Conservation (phyloP, 495 filamentous ascomycete genomes). For the Podospora bellae-mahoneyi region DNA sequence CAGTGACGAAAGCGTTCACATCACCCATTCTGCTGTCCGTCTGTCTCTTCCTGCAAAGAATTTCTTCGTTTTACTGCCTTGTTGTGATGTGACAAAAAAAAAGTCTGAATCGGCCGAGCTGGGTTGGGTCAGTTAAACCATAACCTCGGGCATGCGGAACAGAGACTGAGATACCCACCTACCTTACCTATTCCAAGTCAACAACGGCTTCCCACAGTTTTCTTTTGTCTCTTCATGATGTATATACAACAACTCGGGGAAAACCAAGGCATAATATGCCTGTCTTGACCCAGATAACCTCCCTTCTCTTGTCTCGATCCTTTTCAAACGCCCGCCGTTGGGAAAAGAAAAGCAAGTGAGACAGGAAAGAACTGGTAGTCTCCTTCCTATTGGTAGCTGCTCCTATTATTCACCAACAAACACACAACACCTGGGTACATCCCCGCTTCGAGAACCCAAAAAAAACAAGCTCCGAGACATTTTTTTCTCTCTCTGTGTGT, state of each 20-base stretch:
- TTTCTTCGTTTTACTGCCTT: too few relatives aligned
- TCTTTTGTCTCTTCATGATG: neutral
- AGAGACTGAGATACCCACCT: too few relatives aligned
- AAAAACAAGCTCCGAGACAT: neutral
- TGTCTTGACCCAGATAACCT: neutral
- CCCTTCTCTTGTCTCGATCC: neutral
- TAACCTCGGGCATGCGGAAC: neutral
- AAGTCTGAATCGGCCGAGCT: too few relatives aligned
- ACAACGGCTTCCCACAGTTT: neutral
- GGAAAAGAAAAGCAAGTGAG: neutral
- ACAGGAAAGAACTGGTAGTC: neutral
- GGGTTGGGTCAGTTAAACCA: neutral
- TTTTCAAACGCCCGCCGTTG: neutral
- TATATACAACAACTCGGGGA: neutral
- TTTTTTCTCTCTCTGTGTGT: neutral
- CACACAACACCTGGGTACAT: too few relatives aligned
- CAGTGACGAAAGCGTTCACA: conserved; percentile 10
- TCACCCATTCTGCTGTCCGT: too few relatives aligned
- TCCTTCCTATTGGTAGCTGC: neutral
- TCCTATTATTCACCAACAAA: neutral
- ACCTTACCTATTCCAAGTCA: neutral
- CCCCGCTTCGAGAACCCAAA: neutral
- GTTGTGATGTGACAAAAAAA: too few relatives aligned
- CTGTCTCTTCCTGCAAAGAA: too few relatives aligned
- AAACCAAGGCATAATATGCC: neutral